Conservation (phyloP, 169 alveolate genomes). For the Babesia bigemina region DNA sequence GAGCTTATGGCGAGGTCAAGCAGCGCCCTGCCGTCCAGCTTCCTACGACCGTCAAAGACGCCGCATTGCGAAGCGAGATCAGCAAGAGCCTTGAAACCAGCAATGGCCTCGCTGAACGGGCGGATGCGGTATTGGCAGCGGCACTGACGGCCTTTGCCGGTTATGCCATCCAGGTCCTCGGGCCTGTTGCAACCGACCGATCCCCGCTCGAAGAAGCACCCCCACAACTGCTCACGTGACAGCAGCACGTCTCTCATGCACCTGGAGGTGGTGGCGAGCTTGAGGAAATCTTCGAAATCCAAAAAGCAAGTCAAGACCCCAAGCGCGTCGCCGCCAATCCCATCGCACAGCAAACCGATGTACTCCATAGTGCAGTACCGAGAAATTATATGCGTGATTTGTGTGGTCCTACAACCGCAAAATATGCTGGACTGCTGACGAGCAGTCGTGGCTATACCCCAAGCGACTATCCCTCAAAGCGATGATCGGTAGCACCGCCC, state of each 20-base stretch:
- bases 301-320: constrained; percentile 22
- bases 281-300: constrained; percentile 56
- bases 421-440: no score
- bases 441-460: no score
- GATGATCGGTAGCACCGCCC: no score
- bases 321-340: constrained; percentile 32
- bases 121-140: neutral
- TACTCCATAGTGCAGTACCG: no score
- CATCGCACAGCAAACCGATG: no score
- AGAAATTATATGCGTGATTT: no score
- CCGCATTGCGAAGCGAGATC: constrained; percentile 19
- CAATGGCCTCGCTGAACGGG: neutral
- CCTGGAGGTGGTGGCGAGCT: constrained; percentile 33
- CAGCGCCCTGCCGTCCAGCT: neutral
- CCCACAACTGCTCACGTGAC: constrained; percentile 5
- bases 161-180: no score
- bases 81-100: neutral
- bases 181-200: neutral
- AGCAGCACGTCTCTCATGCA: constrained; percentile 27
- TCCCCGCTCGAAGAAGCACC: neutral
- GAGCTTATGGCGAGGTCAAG: constrained; percentile 16
- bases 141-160: no score
- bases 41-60: neutral
- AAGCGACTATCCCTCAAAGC: no score
- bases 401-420: no score